phyloP scores from a whole-genome alignment of 73 alveolate species.

The Tetrahymena malaccensis region DNA sequence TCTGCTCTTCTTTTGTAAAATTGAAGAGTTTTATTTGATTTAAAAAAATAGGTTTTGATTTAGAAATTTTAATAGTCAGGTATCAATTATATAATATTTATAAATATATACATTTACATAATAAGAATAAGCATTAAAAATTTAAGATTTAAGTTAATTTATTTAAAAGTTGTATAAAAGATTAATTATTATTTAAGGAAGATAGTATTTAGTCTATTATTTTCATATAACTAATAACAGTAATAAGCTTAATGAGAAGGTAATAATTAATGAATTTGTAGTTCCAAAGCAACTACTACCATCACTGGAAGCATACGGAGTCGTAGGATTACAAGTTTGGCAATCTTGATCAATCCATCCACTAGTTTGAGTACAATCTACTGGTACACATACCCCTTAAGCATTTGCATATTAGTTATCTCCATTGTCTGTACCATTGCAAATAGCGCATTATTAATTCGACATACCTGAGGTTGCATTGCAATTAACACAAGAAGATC shows the following conservation, averaged over 20 bases:
- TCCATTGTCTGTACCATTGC: background rate
- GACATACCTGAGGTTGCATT: background rate
- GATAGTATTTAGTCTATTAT: too few relatives aligned
- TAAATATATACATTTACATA: too few relatives aligned
- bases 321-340: background rate
- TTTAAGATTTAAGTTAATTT: too few relatives aligned
- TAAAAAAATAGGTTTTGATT: too few relatives aligned
- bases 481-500: background rate
- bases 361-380: background rate
- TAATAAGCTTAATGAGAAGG: background rate
- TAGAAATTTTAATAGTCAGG: too few relatives aligned
- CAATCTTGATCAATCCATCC: background rate
- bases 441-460: background rate
- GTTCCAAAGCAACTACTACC: background rate
- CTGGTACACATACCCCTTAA: background rate
- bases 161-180: too few relatives aligned
- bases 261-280: background rate
- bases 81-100: too few relatives aligned
- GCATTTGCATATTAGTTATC: background rate
- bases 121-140: too few relatives aligned
- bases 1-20: too few relatives aligned
- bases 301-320: background rate
- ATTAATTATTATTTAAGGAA: too few relatives aligned
- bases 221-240: too few relatives aligned
- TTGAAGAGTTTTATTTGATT: too few relatives aligned